phyloP scores from a whole-genome alignment of 108 stramenopile species.

The Pseudonitzschia delicatissima region DNA sequence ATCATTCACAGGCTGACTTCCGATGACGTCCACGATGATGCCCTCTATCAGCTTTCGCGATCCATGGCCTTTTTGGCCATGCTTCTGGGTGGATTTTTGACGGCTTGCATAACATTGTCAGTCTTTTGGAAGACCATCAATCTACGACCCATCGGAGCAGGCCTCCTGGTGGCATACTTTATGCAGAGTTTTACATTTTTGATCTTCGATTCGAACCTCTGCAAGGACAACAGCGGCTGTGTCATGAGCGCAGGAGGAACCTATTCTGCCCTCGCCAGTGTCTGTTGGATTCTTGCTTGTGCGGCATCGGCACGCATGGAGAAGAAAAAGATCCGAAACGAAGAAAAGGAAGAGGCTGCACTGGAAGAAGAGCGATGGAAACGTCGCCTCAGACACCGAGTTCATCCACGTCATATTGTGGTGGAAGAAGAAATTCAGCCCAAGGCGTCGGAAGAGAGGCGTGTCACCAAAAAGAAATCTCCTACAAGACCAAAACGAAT shows the following conservation, averaged over 20 bases:
- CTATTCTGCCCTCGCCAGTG: constrained; percentile 26
- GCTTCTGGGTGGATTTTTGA: constrained; percentile 36
- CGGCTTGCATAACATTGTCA: constrained; percentile 22
- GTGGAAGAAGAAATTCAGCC: too few relatives aligned
- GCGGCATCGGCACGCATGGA: constrained; percentile 42
- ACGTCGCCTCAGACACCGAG: too few relatives aligned
- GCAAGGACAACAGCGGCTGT: constrained; percentile 29
- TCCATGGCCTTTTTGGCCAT: constrained; percentile 21
- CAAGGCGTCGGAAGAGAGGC: too few relatives aligned
- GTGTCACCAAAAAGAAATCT: too few relatives aligned
- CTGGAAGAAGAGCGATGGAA: too few relatives aligned
- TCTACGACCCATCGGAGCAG: constrained; percentile 37
- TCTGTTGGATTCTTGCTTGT: constrained; percentile 40
- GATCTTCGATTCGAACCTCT: constrained; percentile 48
- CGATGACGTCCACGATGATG: constrained; percentile 32
- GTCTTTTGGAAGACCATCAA: constrained; percentile 48
- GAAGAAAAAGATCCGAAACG: not conserved
- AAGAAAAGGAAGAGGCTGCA: too few relatives aligned
- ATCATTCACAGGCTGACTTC: constrained; percentile 16
- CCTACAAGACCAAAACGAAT: too few relatives aligned
- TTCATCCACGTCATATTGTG: too few relatives aligned
- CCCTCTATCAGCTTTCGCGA: constrained; percentile 27
- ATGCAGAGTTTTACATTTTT: constrained; percentile 52
- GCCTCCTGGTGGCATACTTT: constrained; percentile 42
- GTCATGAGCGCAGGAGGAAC: constrained; percentile 18